Percentiles rank a stretch among this genome's conserved stretches.
phyloP scores from a whole-genome alignment of 225 moss, liverwort and hornwort genomes.

The Polytrichum commune region DNA sequence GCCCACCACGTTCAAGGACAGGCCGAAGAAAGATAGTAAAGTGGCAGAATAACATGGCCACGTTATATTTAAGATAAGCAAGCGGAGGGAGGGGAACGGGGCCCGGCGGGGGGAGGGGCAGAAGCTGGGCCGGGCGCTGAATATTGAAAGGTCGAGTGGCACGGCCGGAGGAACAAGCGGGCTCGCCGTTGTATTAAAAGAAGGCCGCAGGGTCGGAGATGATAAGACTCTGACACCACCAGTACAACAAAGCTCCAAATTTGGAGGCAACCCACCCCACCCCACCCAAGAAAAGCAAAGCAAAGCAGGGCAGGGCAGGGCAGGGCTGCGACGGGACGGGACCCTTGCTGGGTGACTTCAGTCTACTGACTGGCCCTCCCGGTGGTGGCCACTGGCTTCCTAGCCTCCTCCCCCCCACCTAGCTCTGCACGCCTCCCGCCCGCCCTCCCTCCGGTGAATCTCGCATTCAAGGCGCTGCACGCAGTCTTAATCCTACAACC shows the following conservation, averaged over 20 bases:
- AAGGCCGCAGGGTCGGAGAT: not conserved
- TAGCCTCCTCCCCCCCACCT: not conserved
- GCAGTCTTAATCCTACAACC: not conserved
- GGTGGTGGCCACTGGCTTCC: too few relatives aligned
- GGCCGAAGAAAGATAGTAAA: conserved; percentile 17
- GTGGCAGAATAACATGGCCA: conserved; percentile 30
- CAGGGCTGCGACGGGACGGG: too few relatives aligned
- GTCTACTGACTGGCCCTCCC: too few relatives aligned
- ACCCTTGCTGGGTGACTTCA: too few relatives aligned
- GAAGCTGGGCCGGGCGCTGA: not conserved
- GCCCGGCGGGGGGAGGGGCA: not conserved
- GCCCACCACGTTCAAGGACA: conserved; percentile 35
- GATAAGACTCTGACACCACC: not conserved
- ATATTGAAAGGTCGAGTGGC: not conserved
- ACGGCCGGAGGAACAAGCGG: conserved; percentile 1
- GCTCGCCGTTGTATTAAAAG: not conserved
- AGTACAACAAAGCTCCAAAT: conserved; percentile 8
- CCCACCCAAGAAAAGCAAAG: too few relatives aligned
- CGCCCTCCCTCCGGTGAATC: not conserved
- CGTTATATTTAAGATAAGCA: conserved; percentile 20
- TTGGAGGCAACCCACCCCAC: not conserved
- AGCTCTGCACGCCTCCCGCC: not conserved
- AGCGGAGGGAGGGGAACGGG: not conserved
- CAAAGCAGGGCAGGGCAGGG: too few relatives aligned
- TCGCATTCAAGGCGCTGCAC: conserved; percentile 1